Conservation (phyloP, 192 early-diverging fungal genomes). For the Coemansia sp. region DNA sequence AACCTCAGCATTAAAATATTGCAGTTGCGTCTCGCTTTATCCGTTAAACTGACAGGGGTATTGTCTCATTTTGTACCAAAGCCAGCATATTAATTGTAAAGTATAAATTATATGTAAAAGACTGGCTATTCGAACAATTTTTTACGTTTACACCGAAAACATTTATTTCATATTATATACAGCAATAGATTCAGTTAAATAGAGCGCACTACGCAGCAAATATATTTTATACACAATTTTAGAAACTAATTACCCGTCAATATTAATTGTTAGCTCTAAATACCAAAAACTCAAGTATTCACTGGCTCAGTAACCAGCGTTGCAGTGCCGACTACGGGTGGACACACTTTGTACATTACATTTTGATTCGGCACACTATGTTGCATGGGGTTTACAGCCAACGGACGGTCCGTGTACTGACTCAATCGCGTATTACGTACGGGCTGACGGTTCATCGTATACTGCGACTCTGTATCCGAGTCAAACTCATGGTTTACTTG, state of each 20-base stretch:
- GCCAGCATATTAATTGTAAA: too few relatives aligned
- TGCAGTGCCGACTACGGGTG: constrained; percentile 25
- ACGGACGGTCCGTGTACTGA: constrained; percentile 13
- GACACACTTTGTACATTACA: constrained; percentile 4
- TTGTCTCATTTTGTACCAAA: too few relatives aligned
- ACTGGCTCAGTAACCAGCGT: constrained; percentile 38
- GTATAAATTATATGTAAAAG: too few relatives aligned
- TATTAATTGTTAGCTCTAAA: not conserved
- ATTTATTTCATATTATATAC: too few relatives aligned
- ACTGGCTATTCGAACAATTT: too few relatives aligned
- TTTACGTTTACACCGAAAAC: too few relatives aligned
- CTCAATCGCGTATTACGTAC: not conserved
- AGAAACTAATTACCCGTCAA: not conserved
- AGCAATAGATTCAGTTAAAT: too few relatives aligned
- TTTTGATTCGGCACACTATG: not conserved
- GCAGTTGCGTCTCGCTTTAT: too few relatives aligned
- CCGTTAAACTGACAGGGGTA: too few relatives aligned
- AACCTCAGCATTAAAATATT: too few relatives aligned
- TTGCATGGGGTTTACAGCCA: not conserved
- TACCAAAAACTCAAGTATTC: not conserved
- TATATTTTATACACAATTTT: too few relatives aligned
- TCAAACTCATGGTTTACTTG: not conserved
- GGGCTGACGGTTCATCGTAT: not conserved
- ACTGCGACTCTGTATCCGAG: not conserved
- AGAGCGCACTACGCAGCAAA: too few relatives aligned